Evolutionary conservation across 306 rosid species (phyloP), one percentile per base, ranked within the genome.

Genomic region (Parietaria judaica): DNA sequence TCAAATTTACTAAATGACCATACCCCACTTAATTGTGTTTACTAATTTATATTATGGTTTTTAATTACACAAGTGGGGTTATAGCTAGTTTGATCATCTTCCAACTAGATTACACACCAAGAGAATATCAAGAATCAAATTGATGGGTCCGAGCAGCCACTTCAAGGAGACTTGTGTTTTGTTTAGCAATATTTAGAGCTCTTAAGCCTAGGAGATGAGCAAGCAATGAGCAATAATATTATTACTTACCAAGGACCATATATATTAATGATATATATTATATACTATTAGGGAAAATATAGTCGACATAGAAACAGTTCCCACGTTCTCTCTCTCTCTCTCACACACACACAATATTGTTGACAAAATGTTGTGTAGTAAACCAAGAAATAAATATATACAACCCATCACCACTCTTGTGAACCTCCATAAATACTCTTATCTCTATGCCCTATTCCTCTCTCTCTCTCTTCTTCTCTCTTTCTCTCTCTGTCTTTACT

Each of bases 301-400:
- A 87, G 96, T 95, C 89, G 94, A 94, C 96, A 92, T 72, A 76
- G 89, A 86, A 92, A 92, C 97, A 84, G 80, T 84, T 68, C 94
- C 96, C 99, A 94, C 95, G 99, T 94, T 94, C 90, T 60, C 65
- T 60, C 65, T 61, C 65, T 61, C 52, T 61, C 41, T 31, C 39
- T 61, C 39, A 45, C 23, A 36, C 5, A 56, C 14, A 56, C 44
- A 56, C 34, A 53, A 31, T 4, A 10, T 23, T 53, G 57, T 53
- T 53, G 57, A 53, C 57, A 53, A 53, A 53, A 71, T 81, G 69
- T 62, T 74, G 60, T 80, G 70, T 79, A 73, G 66, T 72, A 49
- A 73, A 73, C 73, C 84, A 67, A 81, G 77, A 75, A 84, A 80
- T 84, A 69, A 73, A 80, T 80, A 82, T 72, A 70, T 60, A 46